Base-by-base conservation (phyloP, 345 rosid genomes). In the Carallia brachiata region DNA sequence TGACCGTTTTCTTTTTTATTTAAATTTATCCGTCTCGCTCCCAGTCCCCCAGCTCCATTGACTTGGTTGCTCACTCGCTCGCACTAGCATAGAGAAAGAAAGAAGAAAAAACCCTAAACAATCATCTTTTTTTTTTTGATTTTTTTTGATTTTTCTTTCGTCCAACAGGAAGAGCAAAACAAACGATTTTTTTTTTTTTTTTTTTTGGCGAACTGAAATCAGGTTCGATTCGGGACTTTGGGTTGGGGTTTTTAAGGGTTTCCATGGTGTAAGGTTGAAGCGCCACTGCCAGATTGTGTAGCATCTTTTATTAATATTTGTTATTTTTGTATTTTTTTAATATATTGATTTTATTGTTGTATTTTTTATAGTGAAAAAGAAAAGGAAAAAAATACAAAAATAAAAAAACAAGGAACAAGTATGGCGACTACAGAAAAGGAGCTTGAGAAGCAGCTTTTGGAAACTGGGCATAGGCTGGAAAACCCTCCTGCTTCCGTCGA, bases 401-500 rank as follows among this genome's bases (percentile, higher is more conserved):
- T 31, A 7, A 19, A 56, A 16, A 23, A 23, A 23, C 23, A 32
- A 32, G 16, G 16, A 3, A 44, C 12, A 44, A 44, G 7, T 52
- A 88, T 88, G 96, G 75, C 89, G 61, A 77, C 84, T 54, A 69
- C 87, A 23, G 91, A 88, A 53, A 85, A 71, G 52, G 96, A 84
- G 85, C 81, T 89, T 12, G 92, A 88, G 73, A 79, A 76, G 31
- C 86, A 78, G 86, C 84, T 96, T 62, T 7, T 55, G 75, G 90
- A 89, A 65, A 88, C 96, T 36, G 97, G 92, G 28, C 82, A 79
- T 23, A 85, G 68, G 83, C 92, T 96, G 58, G 19, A 81, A 30
- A 80, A 79, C 67, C 90, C 91, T n/a, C 88, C 96, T 61, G 65
- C 91, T 54, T 77, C 91, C 6, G 80, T 84, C 31, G 94, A 89